phyloP scores from a whole-genome alignment of 345 rosid genomes.

The Eucalyptus rudis region DNA sequence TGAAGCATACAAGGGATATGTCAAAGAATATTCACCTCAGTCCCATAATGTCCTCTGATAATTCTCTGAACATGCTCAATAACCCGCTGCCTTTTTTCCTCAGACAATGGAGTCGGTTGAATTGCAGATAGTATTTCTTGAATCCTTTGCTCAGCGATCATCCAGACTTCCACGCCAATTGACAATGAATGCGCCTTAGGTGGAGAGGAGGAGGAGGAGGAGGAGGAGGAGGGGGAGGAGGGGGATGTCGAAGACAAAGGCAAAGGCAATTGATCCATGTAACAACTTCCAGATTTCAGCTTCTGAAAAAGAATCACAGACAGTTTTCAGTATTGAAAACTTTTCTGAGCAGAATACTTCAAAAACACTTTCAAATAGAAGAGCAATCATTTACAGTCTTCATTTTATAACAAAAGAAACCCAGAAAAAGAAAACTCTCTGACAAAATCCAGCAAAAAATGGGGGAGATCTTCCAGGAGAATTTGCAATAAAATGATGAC shows the following conservation, averaged over 20 bases:
- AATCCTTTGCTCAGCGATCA: constrained; percentile 61
- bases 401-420: neutral
- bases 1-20: neutral
- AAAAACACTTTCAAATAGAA: neutral
- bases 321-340: neutral
- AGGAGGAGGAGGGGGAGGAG: constrained; percentile 16
- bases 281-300: constrained; percentile 8
- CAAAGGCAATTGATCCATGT: constrained; percentile 43
- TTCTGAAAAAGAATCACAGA: neutral
- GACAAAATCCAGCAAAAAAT: neutral
- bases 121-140: constrained; percentile 55
- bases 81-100: constrained; percentile 48
- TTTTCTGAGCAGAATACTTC: neutral
- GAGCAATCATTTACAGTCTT: neutral
- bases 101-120: constrained; percentile 58
- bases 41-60: constrained; percentile 34
- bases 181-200: constrained; percentile 17
- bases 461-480: neutral
- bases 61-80: constrained; percentile 41
- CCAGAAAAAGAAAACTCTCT: neutral
- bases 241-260: constrained; percentile 14
- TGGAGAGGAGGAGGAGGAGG: constrained; percentile 7
- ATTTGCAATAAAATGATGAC: neutral
- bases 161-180: constrained; percentile 49
- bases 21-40: constrained; percentile 45